Percentiles rank a stretch among this genome's conserved stretches.
phyloP scores from a whole-genome alignment of 495 filamentous ascomycete genomes.

The Astrocystis sublimbata region DNA sequence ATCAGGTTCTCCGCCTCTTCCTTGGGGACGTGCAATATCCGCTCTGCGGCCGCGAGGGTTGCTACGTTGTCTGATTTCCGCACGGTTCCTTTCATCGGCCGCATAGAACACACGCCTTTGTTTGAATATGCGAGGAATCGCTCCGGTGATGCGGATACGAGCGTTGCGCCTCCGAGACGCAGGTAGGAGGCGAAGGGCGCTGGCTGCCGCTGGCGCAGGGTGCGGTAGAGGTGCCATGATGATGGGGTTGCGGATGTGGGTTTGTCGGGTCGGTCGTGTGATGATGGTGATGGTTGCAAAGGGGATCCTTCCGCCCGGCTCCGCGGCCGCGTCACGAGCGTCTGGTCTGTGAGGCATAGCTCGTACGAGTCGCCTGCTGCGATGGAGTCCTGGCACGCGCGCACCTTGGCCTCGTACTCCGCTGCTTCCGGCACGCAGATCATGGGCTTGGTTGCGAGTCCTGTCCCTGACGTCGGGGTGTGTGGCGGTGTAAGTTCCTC shows the following conservation, averaged over 20 bases:
- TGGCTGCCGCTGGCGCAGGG: conserved; percentile 71
- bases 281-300: too few species aligned
- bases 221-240: conserved; percentile 71
- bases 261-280: too few species aligned
- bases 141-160: conserved; percentile 87
- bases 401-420: conserved; percentile 65
- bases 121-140: conserved; percentile 79
- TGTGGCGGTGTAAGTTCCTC: conserved; percentile 29
- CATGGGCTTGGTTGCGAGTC: conserved; percentile 13
- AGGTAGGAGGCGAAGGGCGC: conserved; percentile 86
- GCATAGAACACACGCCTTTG: conserved; percentile 58
- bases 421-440: conserved; percentile 50
- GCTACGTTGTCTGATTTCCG: conserved; percentile 59
- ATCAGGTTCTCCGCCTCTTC: conserved; percentile 96
- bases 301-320: conserved; percentile 24
- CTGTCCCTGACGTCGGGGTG: conserved; percentile 21
- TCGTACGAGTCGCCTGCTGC: conserved; percentile 87
- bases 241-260: conserved; percentile 5
- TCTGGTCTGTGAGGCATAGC: conserved; percentile 81
- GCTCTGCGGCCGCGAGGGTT: conserved; percentile 66
- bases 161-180: conserved; percentile 64
- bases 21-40: conserved; percentile 73
- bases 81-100: conserved; percentile 96
- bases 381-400: conserved; percentile 69
- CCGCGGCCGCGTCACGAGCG: conserved; percentile 53